Evolutionary conservation across 495 filamentous ascomycete species (phyloP).

Genomic region (Clavariopsis aquatica): DNA sequence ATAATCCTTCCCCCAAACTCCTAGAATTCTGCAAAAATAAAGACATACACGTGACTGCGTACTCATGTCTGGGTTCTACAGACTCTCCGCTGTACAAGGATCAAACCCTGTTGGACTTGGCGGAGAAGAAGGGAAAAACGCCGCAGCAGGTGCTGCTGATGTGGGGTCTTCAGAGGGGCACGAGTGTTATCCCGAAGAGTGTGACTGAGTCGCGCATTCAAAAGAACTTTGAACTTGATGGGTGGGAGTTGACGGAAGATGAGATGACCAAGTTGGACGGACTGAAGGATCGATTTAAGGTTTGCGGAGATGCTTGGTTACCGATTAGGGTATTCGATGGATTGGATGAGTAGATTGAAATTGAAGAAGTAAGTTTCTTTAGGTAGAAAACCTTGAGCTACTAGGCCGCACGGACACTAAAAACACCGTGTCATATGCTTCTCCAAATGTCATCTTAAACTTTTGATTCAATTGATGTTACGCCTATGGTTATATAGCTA

Average conservation of each 20-base stretch:
- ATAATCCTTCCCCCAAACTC: slow-evolving; percentile 61
- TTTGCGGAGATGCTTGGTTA: slow-evolving; percentile 48
- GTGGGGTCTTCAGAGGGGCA: slow-evolving; percentile 49
- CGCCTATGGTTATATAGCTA: too few species aligned
- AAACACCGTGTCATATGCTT: too few species aligned
- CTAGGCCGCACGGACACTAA: too few species aligned
- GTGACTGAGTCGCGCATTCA: slow-evolving; percentile 46
- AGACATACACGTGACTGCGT: slow-evolving; percentile 49
- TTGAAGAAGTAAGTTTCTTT: too few species aligned
- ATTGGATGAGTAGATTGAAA: slow-evolving; percentile 65
- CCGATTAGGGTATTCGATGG: slow-evolving; percentile 80
- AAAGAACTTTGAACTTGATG: slow-evolving; percentile 47
- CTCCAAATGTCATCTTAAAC: too few species aligned
- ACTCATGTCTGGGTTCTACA: slow-evolving; percentile 48
- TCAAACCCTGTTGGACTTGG: slow-evolving; percentile 42
- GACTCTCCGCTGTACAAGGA: slow-evolving; percentile 47
- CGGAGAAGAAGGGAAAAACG: slow-evolving; percentile 44
- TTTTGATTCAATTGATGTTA: too few species aligned
- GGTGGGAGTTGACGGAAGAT: slow-evolving; percentile 44
- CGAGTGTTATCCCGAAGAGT: slow-evolving; percentile 47
- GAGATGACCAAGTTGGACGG: slow-evolving; percentile 44
- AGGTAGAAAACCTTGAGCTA: too few species aligned
- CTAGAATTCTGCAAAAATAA: slow-evolving; percentile 60
- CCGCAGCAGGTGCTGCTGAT: slow-evolving; percentile 44
- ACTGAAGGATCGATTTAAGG: slow-evolving; percentile 48